Evolutionary conservation across 768 basidiomycete genomes (phyloP), one percentile per base, ranked within the genome.

Genomic region (Lactarius tabidus): DNA sequence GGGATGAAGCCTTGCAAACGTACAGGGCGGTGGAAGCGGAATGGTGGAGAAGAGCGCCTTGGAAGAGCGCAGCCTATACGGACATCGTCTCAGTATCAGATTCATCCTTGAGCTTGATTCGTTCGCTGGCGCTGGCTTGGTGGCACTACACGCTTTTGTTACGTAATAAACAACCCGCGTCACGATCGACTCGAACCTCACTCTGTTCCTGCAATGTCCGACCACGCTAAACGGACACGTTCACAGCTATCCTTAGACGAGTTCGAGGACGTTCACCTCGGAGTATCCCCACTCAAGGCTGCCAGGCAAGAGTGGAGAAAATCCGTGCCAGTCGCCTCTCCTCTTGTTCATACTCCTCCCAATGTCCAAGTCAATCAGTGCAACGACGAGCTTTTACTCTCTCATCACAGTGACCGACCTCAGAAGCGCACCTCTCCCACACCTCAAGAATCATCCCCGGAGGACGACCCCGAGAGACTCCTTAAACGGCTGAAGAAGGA

Each of bases 181-280:
- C n/a, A n/a, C n/a, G n/a, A n/a, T n/a, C 57, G 29, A 41, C 2
- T 39, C 20, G 41, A 41, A 41, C 41, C 8, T 48, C 23, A 4
- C 26, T 18, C 58, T 5, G 10, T 51, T 26, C 48, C 39, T 10
- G 26, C 23, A 57, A 65, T 68, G 56, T 57, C 69, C 18, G 67
- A 64, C 33, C 48, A 57, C 35, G 58, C 60, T 9, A 69, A 69
- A 35, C 69, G 69, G 43, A 69, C 69, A 41, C 69, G 69, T 17
- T 69, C 69, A 8, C 69, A 69, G 31, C 43, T 62, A 54, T 26
- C 60, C 9, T n/a, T 69, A 23, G 67, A 68, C 38, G 62, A 57
- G 56, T 43, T 59, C 10, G 23, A 41, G 8, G 62, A 63, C 2
- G 36, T 68, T 64, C 63, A 52, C 23, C 43, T 65, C 15, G 65